Conservation (phyloP, 495 filamentous ascomycete species). For the Trypethelium eluteriae region DNA sequence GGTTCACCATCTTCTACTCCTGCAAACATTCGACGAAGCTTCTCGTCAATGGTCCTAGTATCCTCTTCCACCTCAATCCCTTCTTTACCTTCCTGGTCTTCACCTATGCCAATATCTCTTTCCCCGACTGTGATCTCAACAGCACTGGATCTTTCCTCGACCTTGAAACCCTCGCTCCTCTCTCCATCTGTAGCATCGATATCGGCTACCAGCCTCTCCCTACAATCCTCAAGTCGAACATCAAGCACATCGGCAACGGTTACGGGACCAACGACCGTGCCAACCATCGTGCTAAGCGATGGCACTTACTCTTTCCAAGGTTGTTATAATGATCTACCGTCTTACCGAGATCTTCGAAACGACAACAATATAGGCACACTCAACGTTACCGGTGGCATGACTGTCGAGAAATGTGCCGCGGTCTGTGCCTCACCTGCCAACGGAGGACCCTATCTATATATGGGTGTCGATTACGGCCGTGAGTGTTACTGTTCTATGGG, state of each 20-base stretch:
- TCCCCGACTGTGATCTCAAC: neutral
- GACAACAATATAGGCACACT: neutral
- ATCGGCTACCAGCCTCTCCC: neutral
- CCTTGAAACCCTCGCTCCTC: neutral
- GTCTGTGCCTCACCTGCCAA: neutral
- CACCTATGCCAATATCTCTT: neutral
- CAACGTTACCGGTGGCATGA: neutral
- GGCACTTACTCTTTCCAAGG: constrained; percentile 5
- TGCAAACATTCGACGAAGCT: neutral
- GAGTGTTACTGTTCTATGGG: constrained; percentile 1
- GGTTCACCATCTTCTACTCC: neutral
- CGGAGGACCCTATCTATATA: neutral
- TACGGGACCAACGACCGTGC: constrained; percentile 1
- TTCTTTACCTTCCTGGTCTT: neutral
- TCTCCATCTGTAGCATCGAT: neutral
- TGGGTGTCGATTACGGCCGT: constrained; percentile 5
- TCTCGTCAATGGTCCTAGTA: no score
- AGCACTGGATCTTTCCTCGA: neutral
- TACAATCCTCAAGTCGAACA: neutral
- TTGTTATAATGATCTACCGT: constrained; percentile 1
- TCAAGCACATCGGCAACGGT: neutral
- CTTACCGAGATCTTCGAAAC: neutral
- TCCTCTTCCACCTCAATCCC: neutral
- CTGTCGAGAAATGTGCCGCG: constrained; percentile 3
- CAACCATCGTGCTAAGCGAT: neutral